These are phyloP conservation scores for Friedmanniomyces simplex DNA, from an alignment of 495 filamentous ascomycete genomes.

Conservation along the genomic window DNA sequence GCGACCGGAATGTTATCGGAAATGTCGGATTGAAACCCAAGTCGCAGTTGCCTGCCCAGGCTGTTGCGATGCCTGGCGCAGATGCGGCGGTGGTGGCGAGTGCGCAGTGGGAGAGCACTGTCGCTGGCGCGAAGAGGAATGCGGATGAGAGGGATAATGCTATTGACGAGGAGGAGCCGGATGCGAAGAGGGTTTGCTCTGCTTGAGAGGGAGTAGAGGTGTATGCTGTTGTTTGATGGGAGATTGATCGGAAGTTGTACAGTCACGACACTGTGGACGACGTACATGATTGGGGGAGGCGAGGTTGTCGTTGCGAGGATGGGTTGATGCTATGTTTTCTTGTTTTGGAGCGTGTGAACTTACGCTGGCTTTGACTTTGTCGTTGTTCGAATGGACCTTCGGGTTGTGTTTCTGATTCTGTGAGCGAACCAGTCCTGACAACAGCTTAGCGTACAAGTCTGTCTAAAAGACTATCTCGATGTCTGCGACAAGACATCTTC, in stretches of 20 bases:
- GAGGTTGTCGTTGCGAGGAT: no score
- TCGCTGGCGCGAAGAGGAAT: conserved; percentile 14
- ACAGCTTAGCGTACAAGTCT: no score
- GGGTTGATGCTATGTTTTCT: no score
- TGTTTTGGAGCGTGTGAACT: no score
- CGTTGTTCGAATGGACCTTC: no score
- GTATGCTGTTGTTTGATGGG: not conserved
- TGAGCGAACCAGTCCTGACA: no score
- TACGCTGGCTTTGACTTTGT: no score
- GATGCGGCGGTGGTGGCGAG: not conserved
- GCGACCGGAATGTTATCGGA: conserved; percentile 21
- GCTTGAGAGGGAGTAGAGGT: not conserved
- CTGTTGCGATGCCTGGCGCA: not conserved
- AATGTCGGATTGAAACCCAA: conserved; percentile 11
- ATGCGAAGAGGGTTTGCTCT: conserved; percentile 3
- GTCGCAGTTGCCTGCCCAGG: not conserved
- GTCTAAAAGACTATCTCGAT: no score
- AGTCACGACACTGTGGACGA: not conserved
- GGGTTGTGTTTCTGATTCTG: no score
- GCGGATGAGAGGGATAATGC: conserved; percentile 2
- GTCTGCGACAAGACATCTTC: not conserved
- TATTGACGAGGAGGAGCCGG: not conserved
- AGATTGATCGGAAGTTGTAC: not conserved
- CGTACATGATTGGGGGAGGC: not conserved
- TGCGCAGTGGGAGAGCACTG: not conserved